A percentile compares a stretch with the other conserved stretches of the same genome.
These are phyloP conservation scores for Gyrodon lividus DNA, from an alignment of 768 basidiomycete species.

Conservation along the genomic window DNA sequence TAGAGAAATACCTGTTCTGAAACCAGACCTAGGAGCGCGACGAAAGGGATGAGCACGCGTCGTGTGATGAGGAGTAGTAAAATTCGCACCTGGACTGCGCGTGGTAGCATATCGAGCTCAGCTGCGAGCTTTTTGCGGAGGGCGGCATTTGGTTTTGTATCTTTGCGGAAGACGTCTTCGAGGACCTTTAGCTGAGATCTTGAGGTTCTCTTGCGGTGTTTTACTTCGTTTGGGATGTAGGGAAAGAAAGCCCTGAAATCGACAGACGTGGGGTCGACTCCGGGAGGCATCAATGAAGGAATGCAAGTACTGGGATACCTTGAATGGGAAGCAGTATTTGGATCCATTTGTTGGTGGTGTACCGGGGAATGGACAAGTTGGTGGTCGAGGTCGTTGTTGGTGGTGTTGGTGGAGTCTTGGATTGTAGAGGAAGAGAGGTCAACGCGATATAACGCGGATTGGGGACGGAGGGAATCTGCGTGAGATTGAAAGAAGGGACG, in stretches of 20 bases:
- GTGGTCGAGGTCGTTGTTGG: neutral
- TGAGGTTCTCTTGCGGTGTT: conserved; percentile 90
- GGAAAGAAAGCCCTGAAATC: conserved; percentile 85
- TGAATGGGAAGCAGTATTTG: conserved; percentile 17
- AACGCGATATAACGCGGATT: conserved; percentile 24
- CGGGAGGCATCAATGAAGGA: conserved; percentile 48
- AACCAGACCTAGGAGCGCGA: conserved; percentile 72
- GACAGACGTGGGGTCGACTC: conserved; percentile 61
- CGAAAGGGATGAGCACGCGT: conserved; percentile 19
- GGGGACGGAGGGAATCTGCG: conserved; percentile 14
- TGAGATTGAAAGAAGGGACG: conserved; percentile 37
- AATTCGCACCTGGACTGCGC: conserved; percentile 86
- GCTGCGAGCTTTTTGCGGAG: conserved; percentile 77
- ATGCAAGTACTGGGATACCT: conserved; percentile 41
- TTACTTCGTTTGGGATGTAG: conserved; percentile 91
- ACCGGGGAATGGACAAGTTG: conserved; percentile 11
- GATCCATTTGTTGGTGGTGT: conserved; percentile 26
- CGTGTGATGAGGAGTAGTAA: neutral
- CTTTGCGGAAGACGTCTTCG: conserved; percentile 81
- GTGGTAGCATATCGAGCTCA: conserved; percentile 86
- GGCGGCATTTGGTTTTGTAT: conserved; percentile 87
- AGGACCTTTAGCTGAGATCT: conserved; percentile 85
- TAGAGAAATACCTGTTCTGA: conserved; percentile 66
- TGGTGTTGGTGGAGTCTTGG: conserved; percentile 6
- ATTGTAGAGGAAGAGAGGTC: conserved; percentile 13